Percentiles rank a stretch among this genome's conserved stretches.
phyloP scores from a whole-genome alignment of 2,329 filamentous ascomycete species.

The Penicillium sp. region DNA sequence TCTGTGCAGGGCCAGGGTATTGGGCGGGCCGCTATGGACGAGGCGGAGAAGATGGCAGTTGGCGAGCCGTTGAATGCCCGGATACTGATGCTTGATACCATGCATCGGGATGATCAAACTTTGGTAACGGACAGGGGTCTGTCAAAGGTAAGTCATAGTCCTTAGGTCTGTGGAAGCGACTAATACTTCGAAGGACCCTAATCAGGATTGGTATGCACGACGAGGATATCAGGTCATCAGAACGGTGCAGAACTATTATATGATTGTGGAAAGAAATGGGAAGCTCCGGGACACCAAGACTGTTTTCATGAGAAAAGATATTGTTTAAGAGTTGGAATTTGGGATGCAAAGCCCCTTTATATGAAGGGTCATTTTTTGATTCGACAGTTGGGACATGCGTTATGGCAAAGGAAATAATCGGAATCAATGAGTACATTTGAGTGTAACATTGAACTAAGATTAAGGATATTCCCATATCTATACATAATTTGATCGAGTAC shows the following conservation, averaged over 20 bases:
- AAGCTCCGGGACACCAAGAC: conserved; percentile 18
- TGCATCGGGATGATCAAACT: conserved; percentile 18
- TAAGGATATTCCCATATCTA: too few relatives aligned
- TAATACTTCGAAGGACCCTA: conserved; percentile 12
- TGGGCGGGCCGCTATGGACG: conserved; percentile 23
- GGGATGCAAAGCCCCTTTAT: too few relatives aligned
- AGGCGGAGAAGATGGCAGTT: conserved; percentile 20
- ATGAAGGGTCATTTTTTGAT: too few relatives aligned
- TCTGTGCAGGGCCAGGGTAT: conserved; percentile 18
- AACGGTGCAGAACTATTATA: conserved; percentile 19
- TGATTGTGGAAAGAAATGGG: conserved; percentile 9
- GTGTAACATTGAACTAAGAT: too few relatives aligned
- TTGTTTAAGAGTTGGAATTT: conserved; percentile 1
- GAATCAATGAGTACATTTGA: too few relatives aligned
- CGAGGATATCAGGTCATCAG: conserved; percentile 19
- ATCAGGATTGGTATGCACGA: conserved; percentile 23
- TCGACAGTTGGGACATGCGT: too few relatives aligned
- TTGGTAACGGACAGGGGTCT: conserved; percentile 5
- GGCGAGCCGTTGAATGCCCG: conserved; percentile 15
- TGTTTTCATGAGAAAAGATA: conserved; percentile 24
- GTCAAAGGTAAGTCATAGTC: conserved; percentile 15
- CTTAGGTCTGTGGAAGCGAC: neutral
- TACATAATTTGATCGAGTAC: too few relatives aligned
- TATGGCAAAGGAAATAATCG: too few relatives aligned
- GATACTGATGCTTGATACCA: conserved; percentile 21